phyloP scores from a whole-genome alignment of 2,329 filamentous ascomycete genomes.

The Pseudogymnoascus sp. region DNA sequence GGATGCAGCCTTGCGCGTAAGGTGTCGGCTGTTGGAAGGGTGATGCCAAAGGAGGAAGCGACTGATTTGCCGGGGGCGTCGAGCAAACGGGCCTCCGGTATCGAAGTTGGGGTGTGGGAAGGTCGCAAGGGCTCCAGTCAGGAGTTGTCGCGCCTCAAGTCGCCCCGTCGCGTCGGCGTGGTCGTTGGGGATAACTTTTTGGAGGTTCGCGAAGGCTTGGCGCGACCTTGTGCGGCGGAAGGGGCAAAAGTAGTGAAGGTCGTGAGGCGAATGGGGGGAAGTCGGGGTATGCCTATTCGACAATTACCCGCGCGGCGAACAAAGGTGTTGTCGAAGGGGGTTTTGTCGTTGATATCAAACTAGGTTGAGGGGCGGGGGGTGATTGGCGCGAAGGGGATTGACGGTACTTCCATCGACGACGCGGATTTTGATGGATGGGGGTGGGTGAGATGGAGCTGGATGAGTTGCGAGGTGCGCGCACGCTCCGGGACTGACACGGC shows the following conservation, averaged over 20 bases:
- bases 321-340: background rate
- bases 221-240: slow-evolving; percentile 19
- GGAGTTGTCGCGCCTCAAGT: slow-evolving; percentile 19
- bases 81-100: slow-evolving; percentile 12
- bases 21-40: slow-evolving; percentile 18
- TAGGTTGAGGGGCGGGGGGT: slow-evolving; percentile 8
- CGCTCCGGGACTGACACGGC: background rate
- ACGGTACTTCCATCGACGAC: slow-evolving; percentile 7
- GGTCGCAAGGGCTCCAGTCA: background rate
- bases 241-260: background rate
- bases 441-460: slow-evolving; percentile 9
- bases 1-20: slow-evolving; percentile 28
- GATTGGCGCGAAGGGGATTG: slow-evolving; percentile 7
- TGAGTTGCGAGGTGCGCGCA: slow-evolving; percentile 5
- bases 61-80: slow-evolving; percentile 16
- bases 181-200: slow-evolving; percentile 23
- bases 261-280: background rate
- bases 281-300: background rate
- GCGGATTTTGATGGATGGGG: slow-evolving; percentile 8
- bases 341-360: slow-evolving; percentile 9
- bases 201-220: slow-evolving; percentile 24
- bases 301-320: background rate
- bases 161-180: slow-evolving; percentile 23
- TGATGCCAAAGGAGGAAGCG: slow-evolving; percentile 12
- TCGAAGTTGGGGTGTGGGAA: slow-evolving; percentile 10